Conservation (phyloP, 495 filamentous ascomycete genomes). For the Niebla homalea region DNA sequence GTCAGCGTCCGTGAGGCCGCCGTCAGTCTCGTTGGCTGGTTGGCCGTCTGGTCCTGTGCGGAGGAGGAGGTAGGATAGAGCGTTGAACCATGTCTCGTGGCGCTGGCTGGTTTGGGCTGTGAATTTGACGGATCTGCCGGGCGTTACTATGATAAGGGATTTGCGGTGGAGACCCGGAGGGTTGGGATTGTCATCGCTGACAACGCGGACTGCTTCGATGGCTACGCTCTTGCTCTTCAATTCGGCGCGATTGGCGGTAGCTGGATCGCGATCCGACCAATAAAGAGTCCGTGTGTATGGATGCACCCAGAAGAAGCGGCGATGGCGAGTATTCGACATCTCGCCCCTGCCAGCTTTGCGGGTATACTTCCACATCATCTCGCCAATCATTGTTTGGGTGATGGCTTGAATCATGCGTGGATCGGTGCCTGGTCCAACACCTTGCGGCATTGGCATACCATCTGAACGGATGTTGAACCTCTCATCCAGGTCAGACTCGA, state of each 20-base stretch:
- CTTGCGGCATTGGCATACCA: conserved; percentile 43
- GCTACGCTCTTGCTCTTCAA: conserved; percentile 86
- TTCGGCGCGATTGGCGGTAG: conserved; percentile 59
- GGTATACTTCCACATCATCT: conserved; percentile 98
- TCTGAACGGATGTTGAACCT: conserved; percentile 65
- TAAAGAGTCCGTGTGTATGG: conserved; percentile 94
- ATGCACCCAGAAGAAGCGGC: conserved; percentile 97
- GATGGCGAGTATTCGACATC: conserved; percentile 77
- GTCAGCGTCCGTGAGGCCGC: conserved; percentile 56
- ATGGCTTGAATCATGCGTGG: conserved; percentile 99
- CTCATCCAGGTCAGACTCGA: conserved; percentile 82
- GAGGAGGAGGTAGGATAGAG: conserved; percentile 80
- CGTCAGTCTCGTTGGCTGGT: conserved; percentile 22
- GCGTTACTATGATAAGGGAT: conserved; percentile 81
- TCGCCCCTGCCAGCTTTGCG: conserved; percentile 75
- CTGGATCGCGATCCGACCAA: conserved; percentile 88
- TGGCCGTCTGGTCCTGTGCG: conserved; percentile 36
- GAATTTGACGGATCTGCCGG: conserved; percentile 76
- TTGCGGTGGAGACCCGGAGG: conserved; percentile 89
- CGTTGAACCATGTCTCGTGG: conserved; percentile 98
- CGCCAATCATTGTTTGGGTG: conserved; percentile 98
- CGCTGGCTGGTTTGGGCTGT: conserved; percentile 86
- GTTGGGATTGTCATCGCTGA: conserved; percentile 92
- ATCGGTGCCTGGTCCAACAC: conserved; percentile 57
- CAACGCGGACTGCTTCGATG: conserved; percentile 83